Evolutionary conservation across 176 grass and related monocot genomes (phyloP).

Genomic region (Cenchrus fungigraminus): DNA sequence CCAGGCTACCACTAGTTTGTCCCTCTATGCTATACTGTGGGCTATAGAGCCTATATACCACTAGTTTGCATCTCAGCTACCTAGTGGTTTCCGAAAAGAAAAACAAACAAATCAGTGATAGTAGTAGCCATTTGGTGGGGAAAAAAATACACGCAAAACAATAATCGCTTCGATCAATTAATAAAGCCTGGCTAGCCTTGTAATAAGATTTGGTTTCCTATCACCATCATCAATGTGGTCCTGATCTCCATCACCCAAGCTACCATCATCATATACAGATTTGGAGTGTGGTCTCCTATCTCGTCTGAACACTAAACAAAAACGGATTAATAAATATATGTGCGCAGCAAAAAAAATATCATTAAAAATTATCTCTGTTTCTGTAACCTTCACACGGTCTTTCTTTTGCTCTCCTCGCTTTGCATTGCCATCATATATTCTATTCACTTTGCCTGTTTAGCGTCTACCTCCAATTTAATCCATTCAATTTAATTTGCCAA

Average conservation of each 20-base stretch:
- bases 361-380: slow-evolving; percentile 15
- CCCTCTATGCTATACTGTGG: slow-evolving; percentile 24
- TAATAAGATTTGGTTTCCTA: slow-evolving; percentile 45
- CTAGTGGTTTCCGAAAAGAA: neutral
- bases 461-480: too few species aligned
- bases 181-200: slow-evolving; percentile 16
- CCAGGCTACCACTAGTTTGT: slow-evolving; percentile 18
- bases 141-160: slow-evolving; percentile 30
- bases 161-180: neutral
- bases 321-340: neutral
- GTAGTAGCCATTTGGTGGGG: slow-evolving; percentile 21
- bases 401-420: slow-evolving; percentile 32
- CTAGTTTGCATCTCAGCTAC: neutral
- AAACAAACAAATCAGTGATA: neutral
- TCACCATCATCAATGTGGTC: slow-evolving; percentile 52
- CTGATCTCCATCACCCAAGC: slow-evolving; percentile 40
- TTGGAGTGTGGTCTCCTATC: slow-evolving; percentile 36
- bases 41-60: slow-evolving; percentile 24
- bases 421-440: neutral
- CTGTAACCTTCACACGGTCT: neutral
- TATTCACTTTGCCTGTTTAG: slow-evolving; percentile 29
- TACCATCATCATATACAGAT: slow-evolving; percentile 32
- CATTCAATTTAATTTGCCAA: neutral
- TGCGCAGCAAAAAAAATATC: neutral
- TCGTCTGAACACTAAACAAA: slow-evolving; percentile 25